Evolutionary conservation across 2,329 filamentous ascomycete species (phyloP).

Genomic region (Diaporthe caulivora): DNA sequence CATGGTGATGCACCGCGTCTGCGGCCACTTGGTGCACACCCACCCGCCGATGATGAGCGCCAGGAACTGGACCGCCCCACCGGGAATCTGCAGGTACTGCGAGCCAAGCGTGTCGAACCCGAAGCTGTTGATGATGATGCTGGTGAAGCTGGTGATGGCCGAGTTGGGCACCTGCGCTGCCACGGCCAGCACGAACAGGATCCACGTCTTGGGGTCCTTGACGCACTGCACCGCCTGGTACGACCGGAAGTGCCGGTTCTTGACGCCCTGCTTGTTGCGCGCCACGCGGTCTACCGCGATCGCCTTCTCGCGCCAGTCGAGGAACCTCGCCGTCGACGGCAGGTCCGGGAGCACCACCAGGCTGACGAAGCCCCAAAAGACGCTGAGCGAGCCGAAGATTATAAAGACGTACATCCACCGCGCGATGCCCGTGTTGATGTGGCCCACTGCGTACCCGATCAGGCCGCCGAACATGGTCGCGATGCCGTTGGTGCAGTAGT

Average conservation of each 20-base stretch:
- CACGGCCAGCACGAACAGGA: slow-evolving; percentile 59
- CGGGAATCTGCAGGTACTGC: slow-evolving; percentile 65
- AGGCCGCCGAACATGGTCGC: slow-evolving; percentile 73
- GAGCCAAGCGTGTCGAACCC: slow-evolving; percentile 47
- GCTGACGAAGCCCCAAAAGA: slow-evolving; percentile 67
- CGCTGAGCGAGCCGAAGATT: slow-evolving; percentile 68
- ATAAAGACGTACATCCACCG: slow-evolving; percentile 71
- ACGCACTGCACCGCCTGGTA: slow-evolving; percentile 61
- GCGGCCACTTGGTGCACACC: slow-evolving; percentile 64
- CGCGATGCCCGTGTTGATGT: slow-evolving; percentile 64
- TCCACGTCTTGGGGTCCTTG: slow-evolving; percentile 69
- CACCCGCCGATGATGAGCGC: slow-evolving; percentile 63
- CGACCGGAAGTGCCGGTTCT: slow-evolving; percentile 62
- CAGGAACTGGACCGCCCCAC: slow-evolving; percentile 68
- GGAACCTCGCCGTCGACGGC: slow-evolving; percentile 71
- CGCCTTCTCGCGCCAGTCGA: slow-evolving; percentile 67
- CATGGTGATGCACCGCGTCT: slow-evolving; percentile 66
- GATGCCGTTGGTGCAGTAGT: slow-evolving; percentile 68
- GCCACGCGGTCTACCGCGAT: slow-evolving; percentile 66
- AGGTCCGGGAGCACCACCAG: slow-evolving; percentile 72
- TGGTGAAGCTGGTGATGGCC: slow-evolving; percentile 53
- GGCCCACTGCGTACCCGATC: slow-evolving; percentile 70
- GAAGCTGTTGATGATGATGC: slow-evolving; percentile 48
- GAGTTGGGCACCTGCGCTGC: slow-evolving; percentile 46
- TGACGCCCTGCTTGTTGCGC: slow-evolving; percentile 64